Percentiles rank a stretch among this genome's conserved stretches.
Evolutionary conservation across 164 flowering plant genomes (phyloP).

Genomic region (Buxus sempervirens): DNA sequence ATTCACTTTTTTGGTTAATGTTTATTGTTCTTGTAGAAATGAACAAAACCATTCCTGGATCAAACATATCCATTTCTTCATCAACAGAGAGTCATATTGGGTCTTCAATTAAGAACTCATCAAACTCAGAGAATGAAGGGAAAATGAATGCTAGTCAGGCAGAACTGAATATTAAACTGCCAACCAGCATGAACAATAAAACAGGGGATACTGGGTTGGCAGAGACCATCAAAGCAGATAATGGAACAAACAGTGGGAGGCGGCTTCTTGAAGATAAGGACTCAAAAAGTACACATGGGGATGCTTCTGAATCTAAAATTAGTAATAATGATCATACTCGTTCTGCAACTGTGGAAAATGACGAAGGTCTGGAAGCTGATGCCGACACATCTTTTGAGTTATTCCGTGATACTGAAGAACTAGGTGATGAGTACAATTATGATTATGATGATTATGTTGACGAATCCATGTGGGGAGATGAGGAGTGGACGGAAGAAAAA

Average conservation of each 20-base stretch:
- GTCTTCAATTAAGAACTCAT: slow-evolving; percentile 26
- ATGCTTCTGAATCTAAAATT: slow-evolving; percentile 34
- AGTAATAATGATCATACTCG: slow-evolving; percentile 27
- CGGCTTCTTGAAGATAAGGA: slow-evolving; percentile 66
- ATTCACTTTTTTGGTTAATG: neutral
- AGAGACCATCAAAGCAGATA: slow-evolving; percentile 23
- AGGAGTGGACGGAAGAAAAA: slow-evolving; percentile 77
- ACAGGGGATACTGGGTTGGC: slow-evolving; percentile 28
- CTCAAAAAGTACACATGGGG: slow-evolving; percentile 32
- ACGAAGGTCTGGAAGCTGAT: slow-evolving; percentile 70
- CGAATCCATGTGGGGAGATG: slow-evolving; percentile 95
- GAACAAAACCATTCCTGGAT: slow-evolving; percentile 27
- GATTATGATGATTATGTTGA: slow-evolving; percentile 98
- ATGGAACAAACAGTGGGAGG: slow-evolving; percentile 44
- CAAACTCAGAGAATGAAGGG: slow-evolving; percentile 32
- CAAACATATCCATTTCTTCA: slow-evolving; percentile 25
- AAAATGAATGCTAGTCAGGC: slow-evolving; percentile 32
- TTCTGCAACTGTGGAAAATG: slow-evolving; percentile 78
- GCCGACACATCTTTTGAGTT: slow-evolving; percentile 93
- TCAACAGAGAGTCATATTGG: slow-evolving; percentile 19
- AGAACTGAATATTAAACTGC: slow-evolving; percentile 39
- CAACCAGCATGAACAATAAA: slow-evolving; percentile 32
- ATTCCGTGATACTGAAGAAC: slow-evolving; percentile 83
- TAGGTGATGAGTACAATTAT: slow-evolving; percentile 93
- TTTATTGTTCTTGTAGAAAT: slow-evolving; percentile 29